Conservation (phyloP, 768 basidiomycete genomes). For the Lactarius sanguifluus region DNA sequence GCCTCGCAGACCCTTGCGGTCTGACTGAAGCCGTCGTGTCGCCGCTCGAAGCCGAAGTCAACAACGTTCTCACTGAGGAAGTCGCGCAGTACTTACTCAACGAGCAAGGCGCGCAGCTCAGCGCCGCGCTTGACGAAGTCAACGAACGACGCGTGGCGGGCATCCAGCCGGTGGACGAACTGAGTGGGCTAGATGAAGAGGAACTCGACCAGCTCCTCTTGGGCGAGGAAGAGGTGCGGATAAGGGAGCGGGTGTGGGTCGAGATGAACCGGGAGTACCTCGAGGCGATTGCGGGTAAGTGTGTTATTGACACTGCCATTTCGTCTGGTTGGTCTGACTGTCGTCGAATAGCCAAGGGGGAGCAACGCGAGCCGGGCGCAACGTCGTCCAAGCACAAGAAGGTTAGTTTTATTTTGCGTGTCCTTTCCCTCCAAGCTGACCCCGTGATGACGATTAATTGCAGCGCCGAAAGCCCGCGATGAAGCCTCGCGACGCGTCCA, state of each 20-base stretch:
- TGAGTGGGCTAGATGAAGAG: slow-evolving; percentile 83
- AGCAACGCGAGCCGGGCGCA: slow-evolving; percentile 43
- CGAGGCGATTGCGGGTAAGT: slow-evolving; percentile 78
- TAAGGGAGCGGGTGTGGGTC: slow-evolving; percentile 93
- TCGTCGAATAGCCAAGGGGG: slow-evolving; percentile 60
- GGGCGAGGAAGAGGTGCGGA: slow-evolving; percentile 73
- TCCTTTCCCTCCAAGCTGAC: slow-evolving; percentile 34
- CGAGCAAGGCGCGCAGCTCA: slow-evolving; percentile 57
- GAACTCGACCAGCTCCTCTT: slow-evolving; percentile 82
- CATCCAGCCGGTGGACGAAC: slow-evolving; percentile 51
- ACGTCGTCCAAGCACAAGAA: slow-evolving; percentile 60
- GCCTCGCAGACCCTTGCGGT: slow-evolving; percentile 21
- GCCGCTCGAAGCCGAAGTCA: slow-evolving; percentile 58
- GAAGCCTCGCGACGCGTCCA: slow-evolving; percentile 73
- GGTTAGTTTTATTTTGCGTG: slow-evolving; percentile 46
- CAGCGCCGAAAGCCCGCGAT: slow-evolving; percentile 68
- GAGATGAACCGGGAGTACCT: slow-evolving; percentile 91
- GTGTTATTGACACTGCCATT: slow-evolving; percentile 11
- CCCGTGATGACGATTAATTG: slow-evolving; percentile 15
- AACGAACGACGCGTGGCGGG: slow-evolving; percentile 61
- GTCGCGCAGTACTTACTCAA: slow-evolving; percentile 65
- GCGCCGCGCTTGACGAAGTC: slow-evolving; percentile 63
- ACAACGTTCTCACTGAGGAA: slow-evolving; percentile 65
- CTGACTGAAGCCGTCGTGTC: slow-evolving; percentile 30
- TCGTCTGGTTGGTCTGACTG: slow-evolving; percentile 12